Percentiles rank a stretch among this genome's conserved stretches.
These are phyloP conservation scores for Schwanniomyces yamadae DNA, from an alignment of 805 yeast species.

Conservation along the genomic window DNA sequence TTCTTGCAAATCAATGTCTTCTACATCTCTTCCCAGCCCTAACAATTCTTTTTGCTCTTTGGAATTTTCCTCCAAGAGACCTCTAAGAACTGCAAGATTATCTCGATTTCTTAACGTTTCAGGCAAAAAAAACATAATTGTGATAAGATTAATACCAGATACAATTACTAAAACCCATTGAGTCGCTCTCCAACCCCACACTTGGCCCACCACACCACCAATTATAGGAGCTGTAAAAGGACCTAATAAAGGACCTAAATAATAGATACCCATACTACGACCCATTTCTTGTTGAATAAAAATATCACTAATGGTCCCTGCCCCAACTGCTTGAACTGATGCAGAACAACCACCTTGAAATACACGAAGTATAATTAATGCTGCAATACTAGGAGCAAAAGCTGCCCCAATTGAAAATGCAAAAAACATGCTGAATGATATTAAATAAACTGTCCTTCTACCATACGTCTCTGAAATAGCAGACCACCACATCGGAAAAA, in stretches of 20 bases:
- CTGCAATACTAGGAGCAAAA: conserved; percentile 55
- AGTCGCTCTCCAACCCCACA: conserved; percentile 87
- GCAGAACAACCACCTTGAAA: conserved; percentile 81
- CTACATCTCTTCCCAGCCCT: conserved; percentile 1
- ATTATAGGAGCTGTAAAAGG: conserved; percentile 76
- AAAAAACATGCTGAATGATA: conserved; percentile 61
- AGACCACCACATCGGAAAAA: conserved; percentile 90
- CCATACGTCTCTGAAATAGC: conserved; percentile 74
- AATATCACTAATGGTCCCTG: conserved; percentile 81
- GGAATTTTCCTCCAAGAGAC: conserved; percentile 2
- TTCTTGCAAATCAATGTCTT: conserved; percentile 8
- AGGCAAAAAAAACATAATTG: conserved; percentile 62
- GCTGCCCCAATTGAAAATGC: conserved; percentile 76
- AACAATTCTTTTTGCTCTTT: conserved; percentile 4
- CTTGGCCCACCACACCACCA: conserved; percentile 70
- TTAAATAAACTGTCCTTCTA: conserved; percentile 67
- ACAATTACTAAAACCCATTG: conserved; percentile 79
- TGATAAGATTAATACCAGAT: conserved; percentile 51
- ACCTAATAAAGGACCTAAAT: conserved; percentile 78
- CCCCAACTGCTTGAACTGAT: conserved; percentile 85
- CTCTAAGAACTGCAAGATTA: conserved; percentile 34
- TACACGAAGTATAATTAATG: conserved; percentile 67
- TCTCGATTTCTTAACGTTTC: conserved; percentile 74
- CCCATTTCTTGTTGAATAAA: conserved; percentile 70
- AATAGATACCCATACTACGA: conserved; percentile 73